phyloP scores from a whole-genome alignment of 345 rosid genomes.

The Dipteronia sinensis region DNA sequence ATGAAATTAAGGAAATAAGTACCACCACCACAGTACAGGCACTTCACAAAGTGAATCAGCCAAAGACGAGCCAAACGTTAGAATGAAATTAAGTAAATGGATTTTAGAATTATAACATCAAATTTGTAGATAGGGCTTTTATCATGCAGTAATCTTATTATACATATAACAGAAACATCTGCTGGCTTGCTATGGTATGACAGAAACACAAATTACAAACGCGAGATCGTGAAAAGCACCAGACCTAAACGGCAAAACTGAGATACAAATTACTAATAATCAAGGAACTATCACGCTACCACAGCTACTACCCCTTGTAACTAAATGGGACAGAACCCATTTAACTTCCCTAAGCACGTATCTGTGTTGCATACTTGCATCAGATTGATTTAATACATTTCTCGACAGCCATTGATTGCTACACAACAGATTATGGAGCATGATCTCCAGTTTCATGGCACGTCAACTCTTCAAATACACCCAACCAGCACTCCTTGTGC shows the following conservation, averaged over 20 bases:
- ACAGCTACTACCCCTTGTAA: background rate
- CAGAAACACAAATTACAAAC: background rate
- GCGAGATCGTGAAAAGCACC: background rate
- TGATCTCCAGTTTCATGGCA: slow-evolving; percentile 6
- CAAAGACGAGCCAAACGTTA: too few species aligned
- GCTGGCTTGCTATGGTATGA: background rate
- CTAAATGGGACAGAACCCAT: background rate
- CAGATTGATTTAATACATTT: background rate
- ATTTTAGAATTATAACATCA: too few species aligned
- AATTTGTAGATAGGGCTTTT: background rate
- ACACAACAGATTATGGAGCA: background rate
- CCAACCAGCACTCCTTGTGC: background rate
- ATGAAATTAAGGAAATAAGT: too few species aligned
- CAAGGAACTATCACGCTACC: background rate
- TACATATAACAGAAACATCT: background rate
- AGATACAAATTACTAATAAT: background rate
- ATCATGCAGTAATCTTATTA: background rate
- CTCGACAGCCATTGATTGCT: background rate
- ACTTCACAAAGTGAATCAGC: too few species aligned
- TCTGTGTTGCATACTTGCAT: too few species aligned
- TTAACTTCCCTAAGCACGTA: too few species aligned
- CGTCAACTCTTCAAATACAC: background rate
- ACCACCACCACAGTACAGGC: too few species aligned
- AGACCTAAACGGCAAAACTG: background rate
- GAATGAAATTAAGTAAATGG: too few species aligned